A percentile compares a stretch with the other conserved stretches of the same genome.
Conservation (phyloP, 306 rosid genomes). For the Begonia masoniana region DNA sequence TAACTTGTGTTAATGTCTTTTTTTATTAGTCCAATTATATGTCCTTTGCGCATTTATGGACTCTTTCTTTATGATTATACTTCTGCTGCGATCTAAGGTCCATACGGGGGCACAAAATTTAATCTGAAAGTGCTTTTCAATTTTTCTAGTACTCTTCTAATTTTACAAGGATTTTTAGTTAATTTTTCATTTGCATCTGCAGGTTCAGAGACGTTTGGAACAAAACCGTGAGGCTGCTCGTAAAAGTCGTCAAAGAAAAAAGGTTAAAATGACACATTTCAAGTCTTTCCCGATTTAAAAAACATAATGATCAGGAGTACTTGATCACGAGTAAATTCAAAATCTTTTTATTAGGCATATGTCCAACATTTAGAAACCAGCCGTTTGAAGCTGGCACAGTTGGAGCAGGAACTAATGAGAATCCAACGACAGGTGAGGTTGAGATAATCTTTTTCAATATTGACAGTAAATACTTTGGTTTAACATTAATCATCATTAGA, state of each 20-base stretch:
- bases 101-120: too few species aligned
- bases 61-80: too few species aligned
- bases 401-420: conserved; percentile 66
- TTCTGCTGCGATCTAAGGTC: too few species aligned
- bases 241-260: conserved; percentile 62
- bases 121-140: background rate
- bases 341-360: conserved; percentile 46
- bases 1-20: background rate
- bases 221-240: conserved; percentile 94
- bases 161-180: background rate
- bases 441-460: background rate
- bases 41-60: too few species aligned
- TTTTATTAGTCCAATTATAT: background rate
- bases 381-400: conserved; percentile 58
- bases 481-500: background rate
- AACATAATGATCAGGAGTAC: conserved; percentile 3
- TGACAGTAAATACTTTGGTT: background rate
- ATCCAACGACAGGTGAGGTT: conserved; percentile 54
- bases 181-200: conserved; percentile 8
- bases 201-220: conserved; percentile 61
- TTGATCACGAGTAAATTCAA: background rate
- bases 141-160: background rate
- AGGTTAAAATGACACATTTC: conserved; percentile 27
- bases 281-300: conserved; percentile 1
- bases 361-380: conserved; percentile 85